These are phyloP conservation scores for Candida patagonica DNA, from an alignment of 805 yeast species.

Conservation along the genomic window DNA sequence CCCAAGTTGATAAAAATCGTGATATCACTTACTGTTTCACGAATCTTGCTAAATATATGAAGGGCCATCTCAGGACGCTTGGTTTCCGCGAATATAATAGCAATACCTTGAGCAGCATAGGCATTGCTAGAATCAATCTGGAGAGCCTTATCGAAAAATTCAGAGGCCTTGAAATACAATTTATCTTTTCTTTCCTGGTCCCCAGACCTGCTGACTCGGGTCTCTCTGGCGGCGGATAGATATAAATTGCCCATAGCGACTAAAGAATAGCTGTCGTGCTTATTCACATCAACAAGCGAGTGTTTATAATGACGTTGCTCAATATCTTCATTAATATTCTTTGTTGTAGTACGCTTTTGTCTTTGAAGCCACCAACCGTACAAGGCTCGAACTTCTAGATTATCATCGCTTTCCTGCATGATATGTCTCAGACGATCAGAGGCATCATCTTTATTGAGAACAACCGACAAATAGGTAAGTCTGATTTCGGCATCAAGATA, in stretches of 20 bases:
- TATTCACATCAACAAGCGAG: slow-evolving; percentile 67
- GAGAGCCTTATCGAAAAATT: slow-evolving; percentile 79
- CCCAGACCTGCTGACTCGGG: slow-evolving; percentile 38
- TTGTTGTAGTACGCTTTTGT: slow-evolving; percentile 18
- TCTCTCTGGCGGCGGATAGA: slow-evolving; percentile 67
- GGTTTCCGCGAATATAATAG: slow-evolving; percentile 83
- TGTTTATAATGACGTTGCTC: slow-evolving; percentile 79
- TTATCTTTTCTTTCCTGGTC: slow-evolving; percentile 55
- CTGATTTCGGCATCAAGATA: slow-evolving; percentile 73
- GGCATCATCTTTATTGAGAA: slow-evolving; percentile 33
- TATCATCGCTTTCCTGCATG: slow-evolving; percentile 43
- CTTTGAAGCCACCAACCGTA: slow-evolving; percentile 78
- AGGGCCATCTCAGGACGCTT: slow-evolving; percentile 61
- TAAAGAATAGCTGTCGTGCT: slow-evolving; percentile 81
- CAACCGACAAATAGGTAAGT: slow-evolving; percentile 49
- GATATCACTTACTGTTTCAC: slow-evolving; percentile 82
- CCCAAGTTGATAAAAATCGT: slow-evolving; percentile 80
- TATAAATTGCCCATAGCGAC: slow-evolving; percentile 86
- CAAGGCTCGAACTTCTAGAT: slow-evolving; percentile 80
- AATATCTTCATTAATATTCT: slow-evolving; percentile 44
- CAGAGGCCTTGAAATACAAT: slow-evolving; percentile 83
- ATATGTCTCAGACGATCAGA: slow-evolving; percentile 43
- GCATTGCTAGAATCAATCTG: slow-evolving; percentile 77
- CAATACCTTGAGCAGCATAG: slow-evolving; percentile 96
- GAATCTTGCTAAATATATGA: slow-evolving; percentile 76